Evolutionary conservation across 805 yeast genomes (phyloP), one percentile per base, ranked within the genome.

Genomic region (Aciculoconidium aculeatum): DNA sequence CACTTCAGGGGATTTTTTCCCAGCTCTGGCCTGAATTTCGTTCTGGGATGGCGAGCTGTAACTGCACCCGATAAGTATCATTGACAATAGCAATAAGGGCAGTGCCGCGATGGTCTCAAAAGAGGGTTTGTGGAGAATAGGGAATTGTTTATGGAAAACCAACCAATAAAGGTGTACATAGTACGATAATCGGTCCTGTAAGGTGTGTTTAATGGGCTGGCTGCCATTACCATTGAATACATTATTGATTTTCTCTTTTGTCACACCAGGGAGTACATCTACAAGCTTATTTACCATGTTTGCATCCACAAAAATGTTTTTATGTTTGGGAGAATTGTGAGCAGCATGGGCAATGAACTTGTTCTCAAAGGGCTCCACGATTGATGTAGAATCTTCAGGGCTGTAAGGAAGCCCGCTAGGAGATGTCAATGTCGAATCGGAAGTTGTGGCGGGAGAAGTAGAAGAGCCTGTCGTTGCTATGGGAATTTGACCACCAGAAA

Each of bases 81-180:
- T 77, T 5, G 77, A 47, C 28, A 74, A 50, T 15, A 78, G 45
- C 15, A 79, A 51, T 7, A 77, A 53, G 0, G 74, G 67, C 5
- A 74, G 72, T 0, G 72, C 56, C 1, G 47, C 44, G 11, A 53
- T 48, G 1, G 80, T 69, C 22, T 56, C 59, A 36, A 78, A 79
- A 4, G 82, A 67, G 3, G 80, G 77, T 28, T 61, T 59, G 45
- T 77, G 85, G 15, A 78, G 50, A 21, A 77, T 59, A 2, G 81
- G 70, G 36, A 71, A 73, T 39, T 76, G 72, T 0, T 76, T 72
- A 43, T 77, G 80, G 42, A 74, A 76, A 9, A 66, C 61, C 20
- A 55, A 53, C 85, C 85, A 78, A 45, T 74, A 78, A 6, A 42
- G 54, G 37, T 45, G 59, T 21, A 53, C 40, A 41, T 49, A 53